Percentiles rank a stretch among this genome's conserved stretches.
phyloP scores from a whole-genome alignment of 2,329 filamentous ascomycete species.

The Penicillium janthinellum region DNA sequence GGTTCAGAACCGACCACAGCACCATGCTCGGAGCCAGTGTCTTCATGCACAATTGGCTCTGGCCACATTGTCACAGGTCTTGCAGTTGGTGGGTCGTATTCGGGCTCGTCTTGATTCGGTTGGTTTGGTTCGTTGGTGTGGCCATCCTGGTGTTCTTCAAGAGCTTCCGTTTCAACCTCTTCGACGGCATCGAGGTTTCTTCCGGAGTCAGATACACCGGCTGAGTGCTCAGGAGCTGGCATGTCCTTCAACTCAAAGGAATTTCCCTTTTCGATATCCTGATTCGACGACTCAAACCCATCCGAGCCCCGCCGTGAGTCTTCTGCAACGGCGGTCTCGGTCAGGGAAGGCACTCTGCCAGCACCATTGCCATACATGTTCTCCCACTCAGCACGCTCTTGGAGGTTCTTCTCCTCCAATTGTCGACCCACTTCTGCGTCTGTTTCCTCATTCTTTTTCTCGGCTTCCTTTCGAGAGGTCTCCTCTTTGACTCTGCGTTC shows the following conservation, averaged over 20 bases:
- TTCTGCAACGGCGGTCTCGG: constrained; percentile 30
- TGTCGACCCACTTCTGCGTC: constrained; percentile 71
- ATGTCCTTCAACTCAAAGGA: constrained; percentile 30
- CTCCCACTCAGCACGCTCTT: constrained; percentile 68
- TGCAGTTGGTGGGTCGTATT: background rate
- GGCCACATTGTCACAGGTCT: background rate
- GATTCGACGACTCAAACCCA: constrained; percentile 17
- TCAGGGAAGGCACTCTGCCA: constrained; percentile 32
- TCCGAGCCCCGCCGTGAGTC: constrained; percentile 24
- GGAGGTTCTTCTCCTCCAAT: constrained; percentile 48
- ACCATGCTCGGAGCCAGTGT: constrained; percentile 67
- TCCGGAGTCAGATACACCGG: constrained; percentile 25
- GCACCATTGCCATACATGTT: constrained; percentile 68
- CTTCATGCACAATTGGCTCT: constrained; percentile 33
- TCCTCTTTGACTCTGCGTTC: constrained; percentile 52
- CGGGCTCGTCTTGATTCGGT: too few relatives aligned
- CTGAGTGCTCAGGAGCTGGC: constrained; percentile 19
- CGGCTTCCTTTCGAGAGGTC: constrained; percentile 51
- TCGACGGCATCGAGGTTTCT: constrained; percentile 21
- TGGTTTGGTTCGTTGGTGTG: background rate
- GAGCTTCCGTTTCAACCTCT: constrained; percentile 9
- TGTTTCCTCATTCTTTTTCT: constrained; percentile 60
- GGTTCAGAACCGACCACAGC: constrained; percentile 52
- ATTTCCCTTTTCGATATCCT: constrained; percentile 27
- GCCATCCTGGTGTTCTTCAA: background rate